Evolutionary conservation across 495 filamentous ascomycete species (phyloP).

Genomic region (Hypoxylon trugodes): DNA sequence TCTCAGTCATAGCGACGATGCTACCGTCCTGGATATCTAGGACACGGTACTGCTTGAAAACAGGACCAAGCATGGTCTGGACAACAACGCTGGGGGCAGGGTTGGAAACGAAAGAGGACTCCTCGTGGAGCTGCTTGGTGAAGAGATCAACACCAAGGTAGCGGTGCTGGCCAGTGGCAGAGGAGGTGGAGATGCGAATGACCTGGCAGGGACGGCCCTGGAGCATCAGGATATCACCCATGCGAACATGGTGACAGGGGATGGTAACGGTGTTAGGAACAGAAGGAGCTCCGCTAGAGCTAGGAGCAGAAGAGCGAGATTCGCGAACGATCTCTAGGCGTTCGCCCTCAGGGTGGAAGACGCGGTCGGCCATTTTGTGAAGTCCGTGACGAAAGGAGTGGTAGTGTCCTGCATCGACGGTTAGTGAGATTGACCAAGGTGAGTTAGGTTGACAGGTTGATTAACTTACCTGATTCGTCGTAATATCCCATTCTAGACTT

Average conservation of each 20-base stretch:
- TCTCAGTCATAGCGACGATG: constrained; percentile 64
- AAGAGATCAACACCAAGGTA: constrained; percentile 99
- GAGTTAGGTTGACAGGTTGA: neutral
- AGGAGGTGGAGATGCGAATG: constrained; percentile 98
- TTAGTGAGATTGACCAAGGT: constrained; percentile 19
- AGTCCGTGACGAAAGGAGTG: constrained; percentile 92
- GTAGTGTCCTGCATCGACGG: constrained; percentile 70
- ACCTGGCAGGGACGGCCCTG: constrained; percentile 99
- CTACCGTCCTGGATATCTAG: constrained; percentile 92
- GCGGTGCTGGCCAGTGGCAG: constrained; percentile 98
- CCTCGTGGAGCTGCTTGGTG: constrained; percentile 96
- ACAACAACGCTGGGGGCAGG: constrained; percentile 94
- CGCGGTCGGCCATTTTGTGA: constrained; percentile 81
- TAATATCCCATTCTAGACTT: constrained; percentile 95
- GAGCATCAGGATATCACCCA: constrained; percentile 97
- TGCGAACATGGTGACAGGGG: constrained; percentile 98
- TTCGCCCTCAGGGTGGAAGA: constrained; percentile 73
- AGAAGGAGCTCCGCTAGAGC: constrained; percentile 47
- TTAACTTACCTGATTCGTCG: constrained; percentile 80
- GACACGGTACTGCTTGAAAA: constrained; percentile 99
- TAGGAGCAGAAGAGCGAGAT: constrained; percentile 38
- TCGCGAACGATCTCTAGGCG: constrained; percentile 65
- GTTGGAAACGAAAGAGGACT: constrained; percentile 97
- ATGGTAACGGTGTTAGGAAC: constrained; percentile 91
- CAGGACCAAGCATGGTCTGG: constrained; percentile 98